These are phyloP conservation scores for Nymphaea colorata DNA, from an alignment of 164 flowering plant genomes.

Conservation along the genomic window DNA sequence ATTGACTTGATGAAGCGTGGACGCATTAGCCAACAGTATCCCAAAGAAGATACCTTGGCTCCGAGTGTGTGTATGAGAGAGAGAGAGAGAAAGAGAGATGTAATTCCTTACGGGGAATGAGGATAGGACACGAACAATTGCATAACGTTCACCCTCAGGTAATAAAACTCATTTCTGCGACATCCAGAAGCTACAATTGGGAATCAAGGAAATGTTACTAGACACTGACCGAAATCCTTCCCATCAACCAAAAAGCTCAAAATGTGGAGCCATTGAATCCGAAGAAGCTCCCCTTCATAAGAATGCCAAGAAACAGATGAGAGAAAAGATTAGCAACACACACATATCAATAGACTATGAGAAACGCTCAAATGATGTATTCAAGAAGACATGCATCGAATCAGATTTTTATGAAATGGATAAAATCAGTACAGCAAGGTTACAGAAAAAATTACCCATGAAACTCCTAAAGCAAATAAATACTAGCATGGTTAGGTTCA, in stretches of 20 bases:
- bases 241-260: conserved; percentile 10
- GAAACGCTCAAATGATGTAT: background rate
- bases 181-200: background rate
- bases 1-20: too few species aligned
- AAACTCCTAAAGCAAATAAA: background rate
- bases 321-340: background rate
- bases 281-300: conserved; percentile 42
- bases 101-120: background rate
- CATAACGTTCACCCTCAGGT: background rate
- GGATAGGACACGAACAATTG: background rate
- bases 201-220: too few species aligned
- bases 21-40: too few species aligned
- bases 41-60: too few species aligned
- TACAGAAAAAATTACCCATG: background rate
- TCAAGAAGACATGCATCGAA: background rate
- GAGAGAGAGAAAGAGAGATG: background rate
- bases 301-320: conserved; percentile 1
- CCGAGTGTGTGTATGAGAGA: too few species aligned
- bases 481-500: too few species aligned
- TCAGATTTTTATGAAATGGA: background rate
- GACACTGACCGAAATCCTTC: too few species aligned
- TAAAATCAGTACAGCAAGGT: background rate
- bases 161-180: background rate
- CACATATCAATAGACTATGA: background rate
- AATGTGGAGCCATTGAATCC: conserved; percentile 75